phyloP scores from a whole-genome alignment of 2,329 filamentous ascomycete genomes.

The Aspergillus candidus region DNA sequence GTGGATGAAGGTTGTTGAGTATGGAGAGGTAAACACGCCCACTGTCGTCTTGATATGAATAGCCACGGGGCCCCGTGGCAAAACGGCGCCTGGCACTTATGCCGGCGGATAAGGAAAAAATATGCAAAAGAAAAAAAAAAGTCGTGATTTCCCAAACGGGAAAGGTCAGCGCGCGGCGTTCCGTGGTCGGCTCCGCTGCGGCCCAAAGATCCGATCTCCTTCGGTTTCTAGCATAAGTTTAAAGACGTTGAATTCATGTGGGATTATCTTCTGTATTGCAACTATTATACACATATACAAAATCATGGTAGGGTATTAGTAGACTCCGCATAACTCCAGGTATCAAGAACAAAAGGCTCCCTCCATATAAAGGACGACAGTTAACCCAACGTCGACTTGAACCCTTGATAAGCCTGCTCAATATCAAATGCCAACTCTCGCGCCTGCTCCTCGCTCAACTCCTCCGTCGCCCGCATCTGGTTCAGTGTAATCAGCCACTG shows the following conservation, averaged over 20 bases:
- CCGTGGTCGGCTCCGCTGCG: constrained; percentile 20
- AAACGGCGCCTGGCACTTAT: constrained; percentile 12
- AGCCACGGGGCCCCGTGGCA: constrained; percentile 9
- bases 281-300: too few species aligned
- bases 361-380: too few species aligned
- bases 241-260: too few species aligned
- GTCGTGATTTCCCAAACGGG: constrained; percentile 26
- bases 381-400: constrained; percentile 69
- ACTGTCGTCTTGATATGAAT: constrained; percentile 7
- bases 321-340: too few species aligned
- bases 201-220: constrained; percentile 8
- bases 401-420: constrained; percentile 87
- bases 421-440: constrained; percentile 89
- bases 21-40: neutral
- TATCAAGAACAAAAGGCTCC: too few species aligned
- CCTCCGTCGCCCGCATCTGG: constrained; percentile 94
- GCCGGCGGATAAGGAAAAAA: constrained; percentile 10
- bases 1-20: constrained; percentile 1
- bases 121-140: constrained; percentile 26
- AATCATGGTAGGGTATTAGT: too few species aligned
- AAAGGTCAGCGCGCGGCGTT: constrained; percentile 23
- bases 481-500: constrained; percentile 97
- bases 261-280: too few species aligned
- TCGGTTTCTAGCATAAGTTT: too few species aligned
- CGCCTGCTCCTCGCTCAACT: constrained; percentile 78